Conservation (phyloP, 495 filamentous ascomycete species). For the Durotheca rogersii region DNA sequence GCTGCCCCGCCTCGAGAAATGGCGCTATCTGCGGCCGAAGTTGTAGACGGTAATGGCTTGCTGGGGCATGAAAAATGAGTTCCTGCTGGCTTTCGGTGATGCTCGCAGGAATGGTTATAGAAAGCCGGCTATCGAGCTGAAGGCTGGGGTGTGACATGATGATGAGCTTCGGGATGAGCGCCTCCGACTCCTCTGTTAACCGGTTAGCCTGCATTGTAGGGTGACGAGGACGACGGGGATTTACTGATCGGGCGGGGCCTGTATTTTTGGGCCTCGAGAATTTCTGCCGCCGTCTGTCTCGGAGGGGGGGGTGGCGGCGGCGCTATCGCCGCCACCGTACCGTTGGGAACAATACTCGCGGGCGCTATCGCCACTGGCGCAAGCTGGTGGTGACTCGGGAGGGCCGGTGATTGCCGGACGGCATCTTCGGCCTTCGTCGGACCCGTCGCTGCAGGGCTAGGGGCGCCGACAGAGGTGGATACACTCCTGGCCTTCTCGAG, state of each 20-base stretch:
- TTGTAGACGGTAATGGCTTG: constrained; percentile 63
- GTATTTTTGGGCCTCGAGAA: constrained; percentile 33
- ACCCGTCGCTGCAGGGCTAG: constrained; percentile 45
- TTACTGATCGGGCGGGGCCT: constrained; percentile 25
- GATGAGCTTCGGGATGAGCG: constrained; percentile 64
- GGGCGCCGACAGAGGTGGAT: constrained; percentile 48
- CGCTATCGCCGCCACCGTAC: constrained; percentile 32
- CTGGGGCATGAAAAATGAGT: constrained; percentile 63
- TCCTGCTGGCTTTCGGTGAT: constrained; percentile 64
- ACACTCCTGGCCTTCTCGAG: constrained; percentile 46
- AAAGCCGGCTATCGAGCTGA: constrained; percentile 53
- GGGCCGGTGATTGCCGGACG: constrained; percentile 42
- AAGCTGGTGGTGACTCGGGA: constrained; percentile 31
- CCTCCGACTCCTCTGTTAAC: constrained; percentile 46
- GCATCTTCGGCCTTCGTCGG: constrained; percentile 49
- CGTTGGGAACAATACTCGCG: constrained; percentile 37
- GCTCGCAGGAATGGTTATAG: constrained; percentile 61
- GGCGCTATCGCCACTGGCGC: constrained; percentile 28
- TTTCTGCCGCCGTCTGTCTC: constrained; percentile 24
- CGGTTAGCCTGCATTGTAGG: constrained; percentile 38
- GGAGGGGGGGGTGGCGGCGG: constrained; percentile 23
- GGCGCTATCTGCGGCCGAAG: constrained; percentile 61
- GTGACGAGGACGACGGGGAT: constrained; percentile 5
- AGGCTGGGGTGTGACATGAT: constrained; percentile 67
- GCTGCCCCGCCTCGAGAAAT: constrained; percentile 51